These are phyloP conservation scores for Cydonia oblonga DNA, from an alignment of 331 rosid species.

Conservation along the genomic window DNA sequence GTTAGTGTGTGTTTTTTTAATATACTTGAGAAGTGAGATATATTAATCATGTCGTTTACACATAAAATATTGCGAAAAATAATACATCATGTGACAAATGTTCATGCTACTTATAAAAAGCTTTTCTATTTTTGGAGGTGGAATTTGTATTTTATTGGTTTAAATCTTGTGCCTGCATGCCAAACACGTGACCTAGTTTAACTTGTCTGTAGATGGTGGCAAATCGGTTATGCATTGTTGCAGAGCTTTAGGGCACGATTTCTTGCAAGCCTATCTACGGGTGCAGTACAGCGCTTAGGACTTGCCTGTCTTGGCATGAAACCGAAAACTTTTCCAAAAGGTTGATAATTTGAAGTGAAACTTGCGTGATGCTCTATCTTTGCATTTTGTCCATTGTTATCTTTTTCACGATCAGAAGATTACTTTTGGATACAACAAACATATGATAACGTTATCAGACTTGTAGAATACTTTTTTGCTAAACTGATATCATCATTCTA, in stretches of 20 bases:
- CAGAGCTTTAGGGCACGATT: slow-evolving; percentile 9
- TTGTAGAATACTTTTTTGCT: background rate
- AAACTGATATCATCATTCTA: background rate
- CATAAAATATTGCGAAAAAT: no score
- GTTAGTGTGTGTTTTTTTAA: no score
- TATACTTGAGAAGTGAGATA: no score
- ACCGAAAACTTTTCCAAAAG: slow-evolving; percentile 1
- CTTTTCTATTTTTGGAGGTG: slow-evolving; percentile 5
- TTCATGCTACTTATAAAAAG: no score
- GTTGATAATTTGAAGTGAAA: background rate
- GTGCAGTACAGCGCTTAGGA: background rate
- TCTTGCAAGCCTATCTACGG: background rate
- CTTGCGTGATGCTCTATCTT: background rate
- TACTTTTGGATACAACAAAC: background rate
- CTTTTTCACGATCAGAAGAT: background rate
- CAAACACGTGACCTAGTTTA: slow-evolving; percentile 5
- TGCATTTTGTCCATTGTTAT: background rate
- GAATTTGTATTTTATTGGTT: background rate
- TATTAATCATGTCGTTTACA: no score
- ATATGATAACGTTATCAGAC: background rate
- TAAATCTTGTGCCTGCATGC: background rate
- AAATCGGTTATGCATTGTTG: background rate
- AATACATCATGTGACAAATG: no score
- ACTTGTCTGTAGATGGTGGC: slow-evolving; percentile 12
- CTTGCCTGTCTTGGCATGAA: background rate